A percentile compares a stretch with the other conserved stretches of the same genome.
These are phyloP conservation scores for Hordeum vulgare DNA, from an alignment of 176 grass and related monocot genomes.

Conservation along the genomic window DNA sequence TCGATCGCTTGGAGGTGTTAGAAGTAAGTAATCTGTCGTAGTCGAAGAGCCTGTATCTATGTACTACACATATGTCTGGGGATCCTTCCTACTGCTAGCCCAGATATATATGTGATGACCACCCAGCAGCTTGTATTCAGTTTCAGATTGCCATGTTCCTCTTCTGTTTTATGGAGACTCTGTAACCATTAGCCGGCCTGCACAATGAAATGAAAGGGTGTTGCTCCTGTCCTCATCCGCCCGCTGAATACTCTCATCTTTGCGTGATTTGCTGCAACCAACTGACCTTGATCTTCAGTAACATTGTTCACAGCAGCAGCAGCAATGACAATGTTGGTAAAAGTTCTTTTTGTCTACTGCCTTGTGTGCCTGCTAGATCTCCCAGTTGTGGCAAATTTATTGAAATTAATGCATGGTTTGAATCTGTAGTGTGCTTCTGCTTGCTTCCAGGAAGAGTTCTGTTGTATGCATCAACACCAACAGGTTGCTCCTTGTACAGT, in stretches of 20 bases:
- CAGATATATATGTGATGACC: conserved; percentile 23
- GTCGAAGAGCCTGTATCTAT: conserved; percentile 9
- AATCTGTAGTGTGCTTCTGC: too few species aligned
- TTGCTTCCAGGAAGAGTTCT: too few species aligned
- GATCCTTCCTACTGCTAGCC: background rate
- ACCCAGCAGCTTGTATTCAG: conserved; percentile 15
- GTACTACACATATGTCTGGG: background rate
- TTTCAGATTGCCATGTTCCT: conserved; percentile 21
- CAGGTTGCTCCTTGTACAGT: too few species aligned
- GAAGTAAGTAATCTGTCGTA: conserved; percentile 16
- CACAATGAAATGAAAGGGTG: conserved; percentile 26
- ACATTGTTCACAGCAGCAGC: too few species aligned
- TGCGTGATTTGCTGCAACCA: background rate
- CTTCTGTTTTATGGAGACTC: background rate
- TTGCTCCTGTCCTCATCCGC: too few species aligned
- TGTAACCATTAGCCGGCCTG: background rate
- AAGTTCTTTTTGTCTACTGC: too few species aligned
- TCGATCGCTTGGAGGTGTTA: conserved; percentile 23
- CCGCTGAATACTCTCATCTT: background rate
- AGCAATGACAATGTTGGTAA: too few species aligned
- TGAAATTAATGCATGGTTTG: too few species aligned
- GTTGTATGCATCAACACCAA: too few species aligned
- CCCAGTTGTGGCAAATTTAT: too few species aligned
- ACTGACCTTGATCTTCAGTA: background rate
- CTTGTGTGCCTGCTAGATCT: too few species aligned